Percentiles rank a stretch among this genome's conserved stretches.
Conservation (phyloP, 495 filamentous ascomycete genomes). For the Penicillium subrubescens region DNA sequence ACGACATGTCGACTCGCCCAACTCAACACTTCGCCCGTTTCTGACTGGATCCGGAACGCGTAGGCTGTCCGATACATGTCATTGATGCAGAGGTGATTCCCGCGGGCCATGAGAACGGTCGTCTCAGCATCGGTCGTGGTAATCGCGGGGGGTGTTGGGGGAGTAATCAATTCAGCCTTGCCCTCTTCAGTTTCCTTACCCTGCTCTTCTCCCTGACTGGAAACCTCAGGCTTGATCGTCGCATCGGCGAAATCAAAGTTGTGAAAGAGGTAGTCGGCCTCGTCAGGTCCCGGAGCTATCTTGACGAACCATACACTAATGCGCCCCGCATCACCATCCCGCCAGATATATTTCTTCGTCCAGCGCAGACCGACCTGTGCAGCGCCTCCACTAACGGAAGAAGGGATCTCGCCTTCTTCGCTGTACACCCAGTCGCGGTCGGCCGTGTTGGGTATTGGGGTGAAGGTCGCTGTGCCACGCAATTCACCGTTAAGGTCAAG, state of each 20-base stretch:
- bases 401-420: constrained; percentile 48
- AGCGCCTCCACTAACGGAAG: constrained; percentile 16
- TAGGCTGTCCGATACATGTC: constrained; percentile 55
- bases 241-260: constrained; percentile 38
- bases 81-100: constrained; percentile 51
- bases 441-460: constrained; percentile 16
- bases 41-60: constrained; percentile 41
- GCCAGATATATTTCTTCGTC: constrained; percentile 54
- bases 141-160: constrained; percentile 29
- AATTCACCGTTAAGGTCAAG: constrained; percentile 45
- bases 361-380: constrained; percentile 34
- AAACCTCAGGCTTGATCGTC: background rate
- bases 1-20: constrained; percentile 53
- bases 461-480: constrained; percentile 45
- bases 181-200: background rate
- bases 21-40: constrained; percentile 42
- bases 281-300: constrained; percentile 33
- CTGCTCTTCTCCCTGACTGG: background rate
- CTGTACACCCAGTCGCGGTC: constrained; percentile 44
- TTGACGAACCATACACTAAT: constrained; percentile 55
- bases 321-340: constrained; percentile 25
- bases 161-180: constrained; percentile 24
- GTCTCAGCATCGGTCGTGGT: constrained; percentile 17
- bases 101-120: constrained; percentile 37
- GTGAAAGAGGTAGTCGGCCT: constrained; percentile 51